Conservation (phyloP, 2,329 filamentous ascomycete genomes). For the Aspergillus sergii region DNA sequence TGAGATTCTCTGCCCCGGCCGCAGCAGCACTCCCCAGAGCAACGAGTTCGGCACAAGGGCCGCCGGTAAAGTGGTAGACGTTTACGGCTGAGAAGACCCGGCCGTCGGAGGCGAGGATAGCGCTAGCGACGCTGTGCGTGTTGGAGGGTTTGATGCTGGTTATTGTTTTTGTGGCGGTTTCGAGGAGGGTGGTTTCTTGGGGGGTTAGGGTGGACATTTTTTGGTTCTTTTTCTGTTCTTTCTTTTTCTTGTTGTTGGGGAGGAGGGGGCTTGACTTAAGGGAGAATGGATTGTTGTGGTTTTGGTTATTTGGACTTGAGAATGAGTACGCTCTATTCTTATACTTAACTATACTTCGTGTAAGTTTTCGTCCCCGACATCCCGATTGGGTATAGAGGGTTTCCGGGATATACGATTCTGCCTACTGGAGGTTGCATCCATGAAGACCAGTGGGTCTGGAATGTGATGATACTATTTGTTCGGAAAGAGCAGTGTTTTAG, state of each 20-base stretch:
- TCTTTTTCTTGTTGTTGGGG: not conserved
- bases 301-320: too few relatives aligned
- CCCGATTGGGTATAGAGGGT: not conserved
- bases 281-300: too few relatives aligned
- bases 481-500: not conserved
- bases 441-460: too few relatives aligned
- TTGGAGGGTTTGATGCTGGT: slow-evolving; percentile 25
- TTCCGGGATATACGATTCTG: not conserved
- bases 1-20: slow-evolving; percentile 23
- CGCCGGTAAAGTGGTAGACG: slow-evolving; percentile 31
- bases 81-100: slow-evolving; percentile 30
- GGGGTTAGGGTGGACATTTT: slow-evolving; percentile 11
- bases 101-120: slow-evolving; percentile 21
- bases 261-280: too few relatives aligned
- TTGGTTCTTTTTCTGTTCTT: not conserved
- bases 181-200: slow-evolving; percentile 20
- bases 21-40: slow-evolving; percentile 29
- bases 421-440: not conserved
- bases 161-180: slow-evolving; percentile 24
- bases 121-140: slow-evolving; percentile 25
- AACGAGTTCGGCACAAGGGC: slow-evolving; percentile 34
- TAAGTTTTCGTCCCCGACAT: not conserved
- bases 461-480: not conserved
- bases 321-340: too few relatives aligned
- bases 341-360: too few relatives aligned